Conservation (phyloP, 805 yeast genomes). For the Kluyveromyces siamensis region DNA sequence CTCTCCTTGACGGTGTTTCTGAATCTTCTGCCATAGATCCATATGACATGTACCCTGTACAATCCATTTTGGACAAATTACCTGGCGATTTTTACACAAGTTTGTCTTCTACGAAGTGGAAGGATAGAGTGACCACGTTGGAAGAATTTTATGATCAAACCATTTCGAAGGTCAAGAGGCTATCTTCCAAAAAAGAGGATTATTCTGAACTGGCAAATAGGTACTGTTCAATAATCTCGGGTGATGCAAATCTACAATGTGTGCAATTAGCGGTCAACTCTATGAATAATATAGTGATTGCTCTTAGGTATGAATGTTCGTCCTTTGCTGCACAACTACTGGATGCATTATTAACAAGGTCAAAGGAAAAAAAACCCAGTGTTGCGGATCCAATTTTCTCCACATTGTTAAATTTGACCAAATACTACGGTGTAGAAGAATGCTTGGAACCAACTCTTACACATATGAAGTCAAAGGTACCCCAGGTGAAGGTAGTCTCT, state of each 20-base stretch:
- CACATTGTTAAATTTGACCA: constrained; percentile 58
- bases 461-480: constrained; percentile 68
- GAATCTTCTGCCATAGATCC: constrained; percentile 44
- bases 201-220: constrained; percentile 53
- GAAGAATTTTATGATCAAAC: constrained; percentile 44
- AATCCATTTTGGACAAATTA: constrained; percentile 52
- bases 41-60: constrained; percentile 61
- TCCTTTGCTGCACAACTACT: constrained; percentile 42
- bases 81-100: constrained; percentile 53
- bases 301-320: constrained; percentile 39
- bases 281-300: constrained; percentile 51
- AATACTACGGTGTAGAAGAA: constrained; percentile 41
- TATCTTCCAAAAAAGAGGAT: constrained; percentile 46
- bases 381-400: constrained; percentile 63
- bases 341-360: constrained; percentile 63
- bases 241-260: constrained; percentile 84
- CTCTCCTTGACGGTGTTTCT: constrained; percentile 29
- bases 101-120: constrained; percentile 69
- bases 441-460: constrained; percentile 51
- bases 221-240: constrained; percentile 57
- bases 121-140: constrained; percentile 79
- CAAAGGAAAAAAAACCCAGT: constrained; percentile 77
- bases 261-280: constrained; percentile 71
- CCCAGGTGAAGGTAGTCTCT: constrained; percentile 70
- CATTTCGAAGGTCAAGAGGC: constrained; percentile 44